phyloP scores from a whole-genome alignment of 345 rosid species.

The Populus nigra region DNA sequence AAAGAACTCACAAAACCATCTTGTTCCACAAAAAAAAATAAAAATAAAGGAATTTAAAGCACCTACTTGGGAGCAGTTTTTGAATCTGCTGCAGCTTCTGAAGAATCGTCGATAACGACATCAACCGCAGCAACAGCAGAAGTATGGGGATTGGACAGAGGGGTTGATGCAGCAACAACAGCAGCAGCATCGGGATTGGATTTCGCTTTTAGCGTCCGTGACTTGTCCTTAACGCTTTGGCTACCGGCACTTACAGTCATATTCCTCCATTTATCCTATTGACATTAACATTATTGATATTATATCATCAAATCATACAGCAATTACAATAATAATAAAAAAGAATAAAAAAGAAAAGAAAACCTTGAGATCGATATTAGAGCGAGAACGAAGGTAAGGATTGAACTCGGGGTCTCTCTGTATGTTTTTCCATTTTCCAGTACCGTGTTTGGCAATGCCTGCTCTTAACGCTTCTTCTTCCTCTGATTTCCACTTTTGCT shows the following conservation, averaged over 20 bases:
- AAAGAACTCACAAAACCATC: background rate
- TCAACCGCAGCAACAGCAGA: constrained; percentile 28
- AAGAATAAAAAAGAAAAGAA: background rate
- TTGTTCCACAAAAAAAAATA: background rate
- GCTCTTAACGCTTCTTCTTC: constrained; percentile 74
- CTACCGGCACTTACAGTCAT: constrained; percentile 59
- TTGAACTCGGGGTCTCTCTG: constrained; percentile 63
- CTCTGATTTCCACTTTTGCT: constrained; percentile 69
- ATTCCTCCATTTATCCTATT: constrained; percentile 93
- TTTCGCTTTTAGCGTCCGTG: constrained; percentile 50
- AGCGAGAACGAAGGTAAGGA: constrained; percentile 51
- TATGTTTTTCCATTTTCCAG: constrained; percentile 74
- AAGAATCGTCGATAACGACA: constrained; percentile 24
- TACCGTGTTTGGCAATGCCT: constrained; percentile 69
- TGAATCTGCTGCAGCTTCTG: constrained; percentile 16
- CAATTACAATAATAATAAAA: background rate
- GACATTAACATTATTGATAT: background rate
- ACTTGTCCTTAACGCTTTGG: constrained; percentile 55
- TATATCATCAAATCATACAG: background rate
- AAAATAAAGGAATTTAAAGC: background rate
- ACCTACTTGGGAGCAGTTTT: constrained; percentile 47
- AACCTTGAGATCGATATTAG: constrained; percentile 86
- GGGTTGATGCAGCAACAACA: constrained; percentile 23
- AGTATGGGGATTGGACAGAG: constrained; percentile 1
- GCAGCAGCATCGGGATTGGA: constrained; percentile 33